Base-by-base conservation (phyloP, 768 basidiomycete genomes). In the Mycena vulgaris region DNA sequence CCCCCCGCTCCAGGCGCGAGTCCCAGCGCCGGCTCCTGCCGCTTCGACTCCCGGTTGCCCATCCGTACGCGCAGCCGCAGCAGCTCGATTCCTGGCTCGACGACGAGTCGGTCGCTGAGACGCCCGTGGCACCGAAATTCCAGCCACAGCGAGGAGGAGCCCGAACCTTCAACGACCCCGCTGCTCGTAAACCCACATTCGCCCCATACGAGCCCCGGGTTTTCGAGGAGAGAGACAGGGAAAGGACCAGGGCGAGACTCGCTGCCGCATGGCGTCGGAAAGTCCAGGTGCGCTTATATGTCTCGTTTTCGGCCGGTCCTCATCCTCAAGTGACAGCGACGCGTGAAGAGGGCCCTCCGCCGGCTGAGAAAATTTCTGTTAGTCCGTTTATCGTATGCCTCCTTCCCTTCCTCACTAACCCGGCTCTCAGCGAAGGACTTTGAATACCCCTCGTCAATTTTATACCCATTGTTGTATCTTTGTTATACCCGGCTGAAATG, bases 51-150 rank as follows among this genome's bases (percentile, higher is more conserved):
- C 60, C 27, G 3, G 19, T 66, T 7, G 10, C 27, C 28, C 68
- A 69, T n/a, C 68, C 68, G 1, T 69, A 69, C 30, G 25, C 61
- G 1, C 60, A 23, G 45, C 42, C 25, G 11, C 33, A 31, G n/a
- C 25, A 37, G 42, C 42, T 45, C 16, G 23, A 33, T 5, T 13
- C 40, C 31, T 69, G 61, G 68, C 7, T 63, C 56, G 68, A 69
- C 49, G 61, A 63, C 21, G 61, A 69, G 28, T 63, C 68, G 8
- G 40, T 69, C n/a, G 47, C 23, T 16, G 68, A 48, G n/a, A 48
- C 51, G 14, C 52, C 66, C 11, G 28, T 31, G 13, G 23, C 30
- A 8, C n/a, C 31, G 6, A 51, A 23, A 6, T 14, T 5, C 49
- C 23, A 1, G 33, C 33, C 19, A 6, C 42, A 11, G n/a, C n/a